phyloP scores from a whole-genome alignment of 1,139 yeast species.

The Lodderomyces metapsilosis region DNA sequence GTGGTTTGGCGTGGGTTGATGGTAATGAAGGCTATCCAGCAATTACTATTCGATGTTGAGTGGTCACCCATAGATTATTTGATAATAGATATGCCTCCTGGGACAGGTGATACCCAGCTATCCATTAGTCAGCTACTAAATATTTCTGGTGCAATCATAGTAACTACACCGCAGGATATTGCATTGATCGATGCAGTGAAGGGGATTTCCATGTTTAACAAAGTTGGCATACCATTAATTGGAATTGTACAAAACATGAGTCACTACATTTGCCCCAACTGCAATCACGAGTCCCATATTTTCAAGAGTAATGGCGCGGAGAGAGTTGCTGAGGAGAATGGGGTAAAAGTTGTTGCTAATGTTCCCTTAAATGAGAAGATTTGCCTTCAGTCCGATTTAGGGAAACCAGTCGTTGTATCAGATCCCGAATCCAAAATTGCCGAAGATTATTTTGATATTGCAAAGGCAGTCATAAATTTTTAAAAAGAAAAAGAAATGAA shows the following conservation, averaged over 20 bases:
- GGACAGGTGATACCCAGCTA: slow-evolving; percentile 86
- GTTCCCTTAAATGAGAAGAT: slow-evolving; percentile 69
- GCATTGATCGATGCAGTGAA: slow-evolving; percentile 80
- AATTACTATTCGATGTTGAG: slow-evolving; percentile 73
- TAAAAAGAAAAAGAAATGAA: slow-evolving; percentile 3
- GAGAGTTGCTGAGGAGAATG: slow-evolving; percentile 52
- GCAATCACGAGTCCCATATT: slow-evolving; percentile 69
- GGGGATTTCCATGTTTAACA: slow-evolving; percentile 76
- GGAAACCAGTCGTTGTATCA: slow-evolving; percentile 60
- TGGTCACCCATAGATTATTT: slow-evolving; percentile 75
- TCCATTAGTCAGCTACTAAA: slow-evolving; percentile 76
- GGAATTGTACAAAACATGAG: slow-evolving; percentile 89
- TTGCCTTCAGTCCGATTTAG: slow-evolving; percentile 59
- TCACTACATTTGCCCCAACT: slow-evolving; percentile 70
- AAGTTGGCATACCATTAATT: slow-evolving; percentile 69
- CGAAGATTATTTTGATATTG: slow-evolving; percentile 45
- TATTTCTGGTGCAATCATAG: slow-evolving; percentile 78
- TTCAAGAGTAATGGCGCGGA: slow-evolving; percentile 71
- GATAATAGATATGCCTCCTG: slow-evolving; percentile 87
- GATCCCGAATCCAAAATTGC: slow-evolving; percentile 37
- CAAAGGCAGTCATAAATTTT: slow-evolving; percentile 24
- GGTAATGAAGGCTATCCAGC: slow-evolving; percentile 87
- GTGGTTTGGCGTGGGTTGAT: slow-evolving; percentile 86
- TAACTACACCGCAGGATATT: slow-evolving; percentile 85
- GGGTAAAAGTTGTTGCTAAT: slow-evolving; percentile 57